Conservation (phyloP, 1,139 yeast genomes). For the Lodderomyces metapsilosis region DNA sequence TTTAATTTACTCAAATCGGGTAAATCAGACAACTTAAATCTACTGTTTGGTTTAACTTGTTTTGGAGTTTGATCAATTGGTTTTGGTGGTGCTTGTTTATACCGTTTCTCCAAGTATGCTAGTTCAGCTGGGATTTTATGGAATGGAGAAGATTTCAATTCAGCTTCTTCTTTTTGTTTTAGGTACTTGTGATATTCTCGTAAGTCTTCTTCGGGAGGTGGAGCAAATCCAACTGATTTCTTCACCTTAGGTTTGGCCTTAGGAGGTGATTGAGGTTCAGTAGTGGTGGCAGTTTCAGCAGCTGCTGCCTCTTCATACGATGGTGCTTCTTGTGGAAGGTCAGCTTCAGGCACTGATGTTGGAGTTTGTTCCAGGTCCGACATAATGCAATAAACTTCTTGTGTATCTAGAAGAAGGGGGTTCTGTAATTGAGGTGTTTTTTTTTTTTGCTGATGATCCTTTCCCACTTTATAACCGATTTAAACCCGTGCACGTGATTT, state of each 20-base stretch:
- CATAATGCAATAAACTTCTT: not conserved
- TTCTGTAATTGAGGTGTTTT: too few species aligned
- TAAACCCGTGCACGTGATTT: too few species aligned
- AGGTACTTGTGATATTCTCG: slow-evolving; percentile 32
- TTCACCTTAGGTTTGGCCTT: slow-evolving; percentile 11
- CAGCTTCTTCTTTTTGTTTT: slow-evolving; percentile 25
- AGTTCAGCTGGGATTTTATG: slow-evolving; percentile 47
- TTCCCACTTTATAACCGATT: too few species aligned
- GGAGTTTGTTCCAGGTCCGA: not conserved
- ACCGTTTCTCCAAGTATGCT: slow-evolving; percentile 32
- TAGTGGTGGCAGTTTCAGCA: not conserved
- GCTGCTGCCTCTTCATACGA: not conserved
- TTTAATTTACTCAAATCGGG: slow-evolving; percentile 30
- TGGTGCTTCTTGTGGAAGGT: not conserved
- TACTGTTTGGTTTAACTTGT: slow-evolving; percentile 10
- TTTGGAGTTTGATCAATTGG: slow-evolving; percentile 11
- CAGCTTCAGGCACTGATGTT: not conserved
- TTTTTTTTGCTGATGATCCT: too few species aligned
- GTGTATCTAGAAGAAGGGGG: too few species aligned
- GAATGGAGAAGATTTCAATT: slow-evolving; percentile 32
- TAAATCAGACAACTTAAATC: slow-evolving; percentile 9
- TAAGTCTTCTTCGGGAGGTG: slow-evolving; percentile 38
- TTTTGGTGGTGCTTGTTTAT: slow-evolving; percentile 14
- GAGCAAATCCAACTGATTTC: slow-evolving; percentile 44
- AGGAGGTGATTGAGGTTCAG: slow-evolving; percentile 1